A percentile compares a stretch with the other conserved stretches of the same genome.
Evolutionary conservation across 2,329 filamentous ascomycete genomes (phyloP).

Genomic region (Xylaria sp.): DNA sequence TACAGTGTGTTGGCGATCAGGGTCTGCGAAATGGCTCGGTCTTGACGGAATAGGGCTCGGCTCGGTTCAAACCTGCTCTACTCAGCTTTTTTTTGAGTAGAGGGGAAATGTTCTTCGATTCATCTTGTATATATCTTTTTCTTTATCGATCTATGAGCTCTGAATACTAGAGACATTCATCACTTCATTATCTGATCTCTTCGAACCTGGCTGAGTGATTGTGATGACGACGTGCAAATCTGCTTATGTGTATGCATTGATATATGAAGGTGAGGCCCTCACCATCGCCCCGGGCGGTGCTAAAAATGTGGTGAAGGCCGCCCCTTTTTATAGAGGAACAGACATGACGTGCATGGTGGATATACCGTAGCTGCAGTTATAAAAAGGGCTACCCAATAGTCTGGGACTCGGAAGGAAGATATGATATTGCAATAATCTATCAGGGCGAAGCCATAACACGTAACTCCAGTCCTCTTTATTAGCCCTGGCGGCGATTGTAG

Average conservation of each 20-base stretch:
- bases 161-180: conserved; percentile 18
- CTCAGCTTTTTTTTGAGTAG: conserved; percentile 7
- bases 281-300: too few relatives aligned
- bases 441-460: too few relatives aligned
- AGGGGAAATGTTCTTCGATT: conserved; percentile 24
- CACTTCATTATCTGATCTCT: background rate
- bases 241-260: background rate
- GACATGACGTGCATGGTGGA: too few relatives aligned
- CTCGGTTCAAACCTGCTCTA: background rate
- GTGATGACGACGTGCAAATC: background rate
- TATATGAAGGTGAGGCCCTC: background rate
- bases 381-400: too few relatives aligned
- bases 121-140: conserved; percentile 28
- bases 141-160: conserved; percentile 16
- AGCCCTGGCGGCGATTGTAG: too few relatives aligned
- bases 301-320: too few relatives aligned
- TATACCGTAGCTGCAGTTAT: too few relatives aligned
- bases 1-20: background rate
- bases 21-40: background rate
- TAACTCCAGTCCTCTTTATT: too few relatives aligned
- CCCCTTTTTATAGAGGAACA: too few relatives aligned
- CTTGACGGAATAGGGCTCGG: background rate
- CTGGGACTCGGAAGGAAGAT: too few relatives aligned
- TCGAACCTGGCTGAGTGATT: background rate
- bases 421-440: too few relatives aligned